Conservation (phyloP, 2,329 filamentous ascomycete species). For the Ceratocystiopsis sp. region DNA sequence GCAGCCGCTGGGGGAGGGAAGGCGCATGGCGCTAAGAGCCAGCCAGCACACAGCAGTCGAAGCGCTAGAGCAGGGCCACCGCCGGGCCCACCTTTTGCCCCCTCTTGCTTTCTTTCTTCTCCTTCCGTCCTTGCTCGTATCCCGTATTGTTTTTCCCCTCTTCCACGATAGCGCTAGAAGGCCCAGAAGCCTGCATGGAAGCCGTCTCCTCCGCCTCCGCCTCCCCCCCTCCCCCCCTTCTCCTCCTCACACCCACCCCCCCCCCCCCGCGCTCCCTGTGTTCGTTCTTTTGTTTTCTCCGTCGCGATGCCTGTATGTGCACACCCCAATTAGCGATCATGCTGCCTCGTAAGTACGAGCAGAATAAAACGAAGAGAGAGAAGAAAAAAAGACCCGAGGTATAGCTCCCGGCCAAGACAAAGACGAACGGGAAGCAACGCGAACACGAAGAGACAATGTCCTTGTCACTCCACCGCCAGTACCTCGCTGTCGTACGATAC, state of each 20-base stretch:
- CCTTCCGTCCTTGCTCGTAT: neutral
- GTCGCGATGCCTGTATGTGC: too few relatives aligned
- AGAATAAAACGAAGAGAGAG: too few relatives aligned
- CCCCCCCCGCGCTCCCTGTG: neutral
- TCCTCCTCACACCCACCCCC: neutral
- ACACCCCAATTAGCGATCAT: too few relatives aligned
- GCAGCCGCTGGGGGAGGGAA: too few relatives aligned
- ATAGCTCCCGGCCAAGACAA: too few relatives aligned
- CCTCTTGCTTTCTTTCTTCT: too few relatives aligned
- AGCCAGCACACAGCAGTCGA: too few relatives aligned
- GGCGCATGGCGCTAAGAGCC: too few relatives aligned
- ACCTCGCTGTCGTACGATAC: neutral
- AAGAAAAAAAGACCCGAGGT: neutral
- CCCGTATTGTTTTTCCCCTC: neutral
- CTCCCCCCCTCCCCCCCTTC: neutral
- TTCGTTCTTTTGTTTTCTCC: neutral
- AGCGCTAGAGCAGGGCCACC: too few relatives aligned
- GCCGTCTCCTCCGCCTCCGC: constrained; percentile 3
- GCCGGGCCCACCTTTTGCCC: too few relatives aligned
- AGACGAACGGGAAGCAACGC: neutral
- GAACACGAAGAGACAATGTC: neutral
- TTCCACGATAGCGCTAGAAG: constrained; percentile 16
- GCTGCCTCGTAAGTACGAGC: too few relatives aligned
- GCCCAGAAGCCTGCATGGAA: constrained; percentile 20
- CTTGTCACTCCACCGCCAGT: neutral